phyloP scores from a whole-genome alignment of 331 rosid species.

The Quercus tomentella region DNA sequence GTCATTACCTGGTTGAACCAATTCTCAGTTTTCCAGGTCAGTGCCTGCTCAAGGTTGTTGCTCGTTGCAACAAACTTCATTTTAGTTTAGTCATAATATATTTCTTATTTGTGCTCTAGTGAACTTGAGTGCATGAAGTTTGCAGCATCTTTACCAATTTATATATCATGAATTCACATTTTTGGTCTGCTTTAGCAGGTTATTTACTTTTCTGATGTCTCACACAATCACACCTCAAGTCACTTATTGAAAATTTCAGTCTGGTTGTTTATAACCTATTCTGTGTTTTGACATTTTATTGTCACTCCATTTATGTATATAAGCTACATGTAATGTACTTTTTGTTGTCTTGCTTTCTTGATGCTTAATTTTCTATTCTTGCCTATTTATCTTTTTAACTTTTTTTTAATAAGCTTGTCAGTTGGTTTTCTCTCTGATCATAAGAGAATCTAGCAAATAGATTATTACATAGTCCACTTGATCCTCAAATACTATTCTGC shows the following conservation, averaged over 20 bases:
- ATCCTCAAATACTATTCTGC: constrained; percentile 44
- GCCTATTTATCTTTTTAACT: no score
- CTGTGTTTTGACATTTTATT: constrained; percentile 6
- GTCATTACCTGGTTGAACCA: constrained; percentile 5
- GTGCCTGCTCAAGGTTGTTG: constrained; percentile 2
- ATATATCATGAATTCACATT: not conserved
- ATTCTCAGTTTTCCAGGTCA: constrained; percentile 16
- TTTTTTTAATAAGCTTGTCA: no score
- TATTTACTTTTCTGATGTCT: not conserved
- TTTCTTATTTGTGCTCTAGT: not conserved
- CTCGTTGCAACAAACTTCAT: not conserved
- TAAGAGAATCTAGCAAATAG: not conserved
- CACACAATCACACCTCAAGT: not conserved
- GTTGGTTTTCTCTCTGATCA: no score
- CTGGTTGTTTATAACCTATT: not conserved
- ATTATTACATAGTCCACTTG: constrained; percentile 33
- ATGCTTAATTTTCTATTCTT: not conserved
- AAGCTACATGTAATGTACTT: not conserved
- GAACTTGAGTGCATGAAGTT: constrained; percentile 6
- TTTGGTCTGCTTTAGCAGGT: not conserved
- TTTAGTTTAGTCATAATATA: not conserved
- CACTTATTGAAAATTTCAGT: not conserved
- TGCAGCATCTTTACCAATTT: not conserved
- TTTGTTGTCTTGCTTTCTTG: no score
- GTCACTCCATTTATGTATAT: no score